Evolutionary conservation across 2,329 filamentous ascomycete genomes (phyloP), one percentile per base, ranked within the genome.

Genomic region (Calonectria leucothoes): DNA sequence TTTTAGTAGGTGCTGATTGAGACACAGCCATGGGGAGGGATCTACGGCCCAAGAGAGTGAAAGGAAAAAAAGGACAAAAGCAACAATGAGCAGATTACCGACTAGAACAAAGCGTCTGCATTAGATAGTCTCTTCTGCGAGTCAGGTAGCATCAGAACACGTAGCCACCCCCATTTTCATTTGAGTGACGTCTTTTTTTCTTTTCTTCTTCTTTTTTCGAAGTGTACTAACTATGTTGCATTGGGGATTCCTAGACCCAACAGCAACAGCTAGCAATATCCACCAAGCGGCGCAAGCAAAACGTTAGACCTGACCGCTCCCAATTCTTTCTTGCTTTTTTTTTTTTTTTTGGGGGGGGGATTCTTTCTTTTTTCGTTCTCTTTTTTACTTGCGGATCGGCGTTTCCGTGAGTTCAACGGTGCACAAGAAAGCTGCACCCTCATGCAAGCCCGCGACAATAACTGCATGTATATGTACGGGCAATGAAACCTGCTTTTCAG

Each of bases 401-500:
- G 33, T 39, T 35, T 61, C 55, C 55, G 55, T 29, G 33, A 61
- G 33, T 2, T 45, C 42, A 23, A 45, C 8, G 23, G 31, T 27
- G 55, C 35, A 39, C 33, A 35, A 29, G 35, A 55, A 55, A 61
- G 23, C 55, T 61, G 55, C 55, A 29, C 55, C 25, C 35, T 61
- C 33, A 61, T 61, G 55, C 55, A 61, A 61, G 55, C 55, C 35
- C 55, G 55, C 55, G 55, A 61, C 55, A 39, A 17, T 27, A 23
- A 23, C 55, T 39, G 55, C 55, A 61, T 39, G 33, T 39, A 39
- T 35, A 61, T 39, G 33, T 39, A 39, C 23, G 33, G 7, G 6
- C 33, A 57, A 23, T 61, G 55, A 61, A 61, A 61, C 55, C 55
- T 61, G 55, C 55, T 61, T 39, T 39, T 61, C 23, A 61, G 33